Evolutionary conservation across 345 rosid species (phyloP).

Genomic region (Eucalyptus regnans): DNA sequence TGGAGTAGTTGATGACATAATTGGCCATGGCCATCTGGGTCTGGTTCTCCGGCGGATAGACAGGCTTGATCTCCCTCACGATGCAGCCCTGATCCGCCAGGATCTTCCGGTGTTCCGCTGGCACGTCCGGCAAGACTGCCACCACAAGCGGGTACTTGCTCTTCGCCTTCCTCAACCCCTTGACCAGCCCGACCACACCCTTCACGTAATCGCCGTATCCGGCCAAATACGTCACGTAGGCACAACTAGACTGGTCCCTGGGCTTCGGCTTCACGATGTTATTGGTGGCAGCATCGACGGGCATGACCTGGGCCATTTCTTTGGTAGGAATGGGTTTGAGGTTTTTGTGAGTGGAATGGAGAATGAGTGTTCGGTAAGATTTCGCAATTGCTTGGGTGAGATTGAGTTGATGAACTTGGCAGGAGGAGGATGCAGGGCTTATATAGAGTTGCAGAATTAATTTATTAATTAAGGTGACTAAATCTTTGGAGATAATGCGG

Average conservation of each 20-base stretch:
- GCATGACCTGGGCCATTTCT: too few relatives aligned
- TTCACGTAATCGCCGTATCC: constrained; percentile 17
- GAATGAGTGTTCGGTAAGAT: background rate
- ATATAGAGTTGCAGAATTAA: background rate
- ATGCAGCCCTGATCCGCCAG: constrained; percentile 21
- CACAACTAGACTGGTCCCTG: background rate
- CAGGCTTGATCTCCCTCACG: constrained; percentile 24
- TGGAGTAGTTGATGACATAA: constrained; percentile 30
- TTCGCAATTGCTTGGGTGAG: background rate
- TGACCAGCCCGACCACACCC: constrained; percentile 34
- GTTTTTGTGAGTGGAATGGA: background rate
- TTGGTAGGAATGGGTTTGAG: background rate
- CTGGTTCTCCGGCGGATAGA: constrained; percentile 15
- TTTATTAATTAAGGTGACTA: background rate
- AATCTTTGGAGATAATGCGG: background rate
- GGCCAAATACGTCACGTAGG: constrained; percentile 18
- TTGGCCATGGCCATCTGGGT: constrained; percentile 3
- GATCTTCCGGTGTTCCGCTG: constrained; percentile 20
- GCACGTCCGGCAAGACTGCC: constrained; percentile 30
- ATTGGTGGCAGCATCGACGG: too few relatives aligned
- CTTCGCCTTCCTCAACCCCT: constrained; percentile 26
- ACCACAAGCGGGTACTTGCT: constrained; percentile 29
- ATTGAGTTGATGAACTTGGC: background rate
- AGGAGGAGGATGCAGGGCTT: background rate
- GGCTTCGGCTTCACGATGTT: too few relatives aligned